Base-by-base conservation (phyloP, 164 flowering plant genomes). In the Warburgia ugandensis region DNA sequence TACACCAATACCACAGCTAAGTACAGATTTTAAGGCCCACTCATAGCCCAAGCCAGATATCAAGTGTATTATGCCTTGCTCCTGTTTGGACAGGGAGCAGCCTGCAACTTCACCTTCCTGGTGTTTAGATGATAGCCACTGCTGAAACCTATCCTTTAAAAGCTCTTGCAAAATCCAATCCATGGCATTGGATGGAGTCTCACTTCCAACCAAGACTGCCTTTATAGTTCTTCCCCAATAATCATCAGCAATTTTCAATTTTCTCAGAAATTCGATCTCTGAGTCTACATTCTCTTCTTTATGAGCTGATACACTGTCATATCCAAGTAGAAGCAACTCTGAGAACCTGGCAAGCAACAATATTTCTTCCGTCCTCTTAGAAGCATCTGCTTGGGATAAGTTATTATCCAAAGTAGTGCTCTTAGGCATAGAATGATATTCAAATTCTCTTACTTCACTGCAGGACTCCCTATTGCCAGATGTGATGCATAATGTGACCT, bases 61-160 rank as follows among this genome's bases (percentile, higher is more conserved):
- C 80, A 82, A 70, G 66, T 94, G 99, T 63, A 94, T 86, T 30
- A 94, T 63, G 13, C 97, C 94, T 73, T 89, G 95, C 64, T 94
- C 96, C 66, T 84, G 75, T 76, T 75, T 86, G 55, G 99, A 82
- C 68, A 94, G 61, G 44, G 69, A 62, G 54, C 76, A 75, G 19
- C 57, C 72, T 31, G 48, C 17, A 27, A 52, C 46, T 36, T 65
- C 74, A 33, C 38, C 40, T 50, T 58, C 59, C 29, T 50, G 59
- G 48, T 54, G 59, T 49, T 64, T 76, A 10, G 68, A 70, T 30
- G 77, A 71, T 56, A 89, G 76, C 95, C 95, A 94, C 12, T 65
- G 67, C 41, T 70, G 73, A 64, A 94, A 55, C 66, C 81, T 86
- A 56, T 80, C 97, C 60, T 86, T 86, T 16, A 88, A 40, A 68